Percentiles rank a stretch among this genome's conserved stretches.
These are phyloP conservation scores for Candolleomyces efflorescens DNA, from an alignment of 768 basidiomycete species.

Conservation along the genomic window DNA sequence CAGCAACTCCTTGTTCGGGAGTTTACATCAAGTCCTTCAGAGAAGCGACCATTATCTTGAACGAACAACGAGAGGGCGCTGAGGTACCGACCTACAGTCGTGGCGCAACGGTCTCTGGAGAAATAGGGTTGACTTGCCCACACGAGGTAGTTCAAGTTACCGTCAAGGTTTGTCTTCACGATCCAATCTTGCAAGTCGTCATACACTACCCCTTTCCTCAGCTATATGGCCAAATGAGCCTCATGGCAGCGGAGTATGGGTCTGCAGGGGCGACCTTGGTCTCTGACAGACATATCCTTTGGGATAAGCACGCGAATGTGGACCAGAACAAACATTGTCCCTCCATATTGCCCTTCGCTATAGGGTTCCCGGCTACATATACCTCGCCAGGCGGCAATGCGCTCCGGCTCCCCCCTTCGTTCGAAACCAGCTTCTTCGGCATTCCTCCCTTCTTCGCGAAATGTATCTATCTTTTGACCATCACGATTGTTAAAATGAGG, in stretches of 20 bases:
- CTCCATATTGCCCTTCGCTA: conserved; percentile 31
- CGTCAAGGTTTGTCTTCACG: conserved; percentile 29
- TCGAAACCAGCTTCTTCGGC: conserved; percentile 29
- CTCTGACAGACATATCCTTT: conserved; percentile 25
- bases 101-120: conserved; percentile 28
- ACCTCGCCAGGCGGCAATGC: conserved; percentile 19
- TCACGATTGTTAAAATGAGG: conserved; percentile 28
- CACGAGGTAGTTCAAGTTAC: conserved; percentile 28
- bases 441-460: conserved; percentile 29
- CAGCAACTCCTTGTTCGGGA: conserved; percentile 14
- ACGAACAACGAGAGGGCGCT: conserved; percentile 29
- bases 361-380: conserved; percentile 32
- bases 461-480: conserved; percentile 28
- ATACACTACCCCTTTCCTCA: conserved; percentile 9
- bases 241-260: conserved; percentile 33
- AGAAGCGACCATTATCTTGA: conserved; percentile 31
- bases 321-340: conserved; percentile 25
- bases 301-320: conserved; percentile 20
- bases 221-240: conserved; percentile 31
- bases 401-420: conserved; percentile 35
- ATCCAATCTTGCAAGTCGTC: background rate
- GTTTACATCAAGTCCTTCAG: conserved; percentile 29
- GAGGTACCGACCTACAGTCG: conserved; percentile 33
- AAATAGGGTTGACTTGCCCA: conserved; percentile 27
- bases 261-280: conserved; percentile 23